phyloP scores from a whole-genome alignment of 305 asterid species.

The Salvia sclarea region DNA sequence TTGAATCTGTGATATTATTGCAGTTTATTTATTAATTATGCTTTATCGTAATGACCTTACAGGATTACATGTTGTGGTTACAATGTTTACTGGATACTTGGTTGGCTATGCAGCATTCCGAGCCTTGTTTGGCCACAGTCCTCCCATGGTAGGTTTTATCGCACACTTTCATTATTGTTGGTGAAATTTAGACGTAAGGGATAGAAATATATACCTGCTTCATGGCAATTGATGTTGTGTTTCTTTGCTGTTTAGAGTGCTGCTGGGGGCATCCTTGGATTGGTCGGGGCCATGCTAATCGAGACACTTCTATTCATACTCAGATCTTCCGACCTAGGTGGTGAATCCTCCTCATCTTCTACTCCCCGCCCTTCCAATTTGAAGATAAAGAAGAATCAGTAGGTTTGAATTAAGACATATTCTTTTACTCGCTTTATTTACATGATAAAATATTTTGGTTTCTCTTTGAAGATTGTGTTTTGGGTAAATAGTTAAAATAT shows the following conservation, averaged over 20 bases:
- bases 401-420: constrained; percentile 32
- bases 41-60: constrained; percentile 35
- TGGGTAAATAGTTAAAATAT: constrained; percentile 19
- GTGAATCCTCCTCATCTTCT: constrained; percentile 34
- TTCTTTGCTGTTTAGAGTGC: constrained; percentile 55
- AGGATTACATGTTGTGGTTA: constrained; percentile 83
- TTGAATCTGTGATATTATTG: not conserved
- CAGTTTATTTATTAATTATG: not conserved
- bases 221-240: constrained; percentile 2
- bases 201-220: too few relatives aligned
- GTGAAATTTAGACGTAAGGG: not conserved
- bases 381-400: constrained; percentile 67
- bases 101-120: constrained; percentile 87
- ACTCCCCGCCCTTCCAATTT: constrained; percentile 35
- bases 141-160: constrained; percentile 64
- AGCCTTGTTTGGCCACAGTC: constrained; percentile 75
- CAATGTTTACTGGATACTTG: constrained; percentile 88
- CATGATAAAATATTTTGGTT: not conserved
- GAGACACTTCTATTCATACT: constrained; percentile 85
- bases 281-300: constrained; percentile 84
- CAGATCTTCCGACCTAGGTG: constrained; percentile 51
- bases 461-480: not conserved
- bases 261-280: constrained; percentile 96
- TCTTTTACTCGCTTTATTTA: not conserved
- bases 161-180: not conserved